These are phyloP conservation scores for Magnolia officinalis DNA, from an alignment of 164 flowering plant species.

Conservation along the genomic window DNA sequence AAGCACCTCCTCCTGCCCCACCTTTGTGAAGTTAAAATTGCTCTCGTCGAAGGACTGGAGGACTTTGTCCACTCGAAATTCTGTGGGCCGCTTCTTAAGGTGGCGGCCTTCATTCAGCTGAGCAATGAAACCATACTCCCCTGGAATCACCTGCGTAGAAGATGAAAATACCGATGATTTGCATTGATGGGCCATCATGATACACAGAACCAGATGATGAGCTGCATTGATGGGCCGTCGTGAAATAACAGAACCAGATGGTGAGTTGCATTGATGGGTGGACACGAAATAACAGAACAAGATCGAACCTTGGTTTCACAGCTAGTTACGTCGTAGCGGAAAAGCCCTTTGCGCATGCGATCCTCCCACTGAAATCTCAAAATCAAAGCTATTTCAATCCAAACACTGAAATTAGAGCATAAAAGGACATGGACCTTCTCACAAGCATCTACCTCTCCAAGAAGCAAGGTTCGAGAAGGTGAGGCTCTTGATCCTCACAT, in stretches of 20 bases:
- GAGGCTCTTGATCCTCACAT: slow-evolving; percentile 1
- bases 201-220: neutral
- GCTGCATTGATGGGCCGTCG: neutral
- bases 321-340: slow-evolving; percentile 78
- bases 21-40: slow-evolving; percentile 87
- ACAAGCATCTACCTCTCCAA: slow-evolving; percentile 23
- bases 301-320: slow-evolving; percentile 54
- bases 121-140: slow-evolving; percentile 67
- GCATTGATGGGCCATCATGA: neutral
- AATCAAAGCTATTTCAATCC: neutral
- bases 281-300: neutral
- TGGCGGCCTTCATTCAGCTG: slow-evolving; percentile 90
- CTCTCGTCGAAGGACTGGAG: slow-evolving; percentile 78
- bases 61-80: slow-evolving; percentile 70
- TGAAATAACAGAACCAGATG: neutral
- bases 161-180: neutral
- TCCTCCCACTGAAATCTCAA: slow-evolving; percentile 63
- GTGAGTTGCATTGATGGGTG: neutral
- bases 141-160: slow-evolving; percentile 42
- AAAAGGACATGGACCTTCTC: neutral
- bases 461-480: slow-evolving; percentile 36
- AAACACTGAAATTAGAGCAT: neutral
- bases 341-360: slow-evolving; percentile 57
- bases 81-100: slow-evolving; percentile 81
- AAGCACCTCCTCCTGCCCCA: slow-evolving; percentile 89